phyloP scores from a whole-genome alignment of 2,329 filamentous ascomycete species.

The Cladophialophora bantiana region DNA sequence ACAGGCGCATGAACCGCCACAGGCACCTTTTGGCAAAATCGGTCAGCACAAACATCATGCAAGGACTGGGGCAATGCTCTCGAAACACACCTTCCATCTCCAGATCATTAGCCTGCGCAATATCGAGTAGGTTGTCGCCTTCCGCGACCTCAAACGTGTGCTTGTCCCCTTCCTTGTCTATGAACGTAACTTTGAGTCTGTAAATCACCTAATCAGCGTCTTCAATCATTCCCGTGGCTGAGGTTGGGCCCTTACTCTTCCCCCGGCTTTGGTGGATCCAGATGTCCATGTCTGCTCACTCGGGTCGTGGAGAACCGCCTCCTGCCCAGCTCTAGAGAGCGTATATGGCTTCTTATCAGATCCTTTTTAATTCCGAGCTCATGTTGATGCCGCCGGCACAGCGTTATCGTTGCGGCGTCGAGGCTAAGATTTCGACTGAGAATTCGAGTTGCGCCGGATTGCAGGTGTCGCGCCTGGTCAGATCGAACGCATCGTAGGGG shows the following conservation, averaged over 20 bases:
- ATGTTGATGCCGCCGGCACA: slow-evolving; percentile 35
- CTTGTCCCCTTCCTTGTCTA: slow-evolving; percentile 84
- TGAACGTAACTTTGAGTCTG: slow-evolving; percentile 87
- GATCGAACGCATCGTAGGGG: slow-evolving; percentile 9
- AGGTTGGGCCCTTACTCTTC: slow-evolving; percentile 73
- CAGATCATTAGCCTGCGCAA: slow-evolving; percentile 90
- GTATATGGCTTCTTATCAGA: slow-evolving; percentile 36
- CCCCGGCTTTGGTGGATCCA: slow-evolving; percentile 83
- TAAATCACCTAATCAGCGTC: slow-evolving; percentile 11
- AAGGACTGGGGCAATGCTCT: not conserved
- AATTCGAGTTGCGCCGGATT: slow-evolving; percentile 12
- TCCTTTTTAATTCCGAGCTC: slow-evolving; percentile 34
- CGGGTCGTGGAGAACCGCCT: slow-evolving; percentile 72
- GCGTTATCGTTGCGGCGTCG: slow-evolving; percentile 13
- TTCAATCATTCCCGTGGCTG: not conserved
- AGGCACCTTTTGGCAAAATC: slow-evolving; percentile 67
- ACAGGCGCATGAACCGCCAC: slow-evolving; percentile 91
- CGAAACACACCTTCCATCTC: slow-evolving; percentile 82
- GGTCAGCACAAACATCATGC: slow-evolving; percentile 3
- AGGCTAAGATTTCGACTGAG: slow-evolving; percentile 16
- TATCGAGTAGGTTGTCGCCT: slow-evolving; percentile 93
- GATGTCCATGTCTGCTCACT: slow-evolving; percentile 73
- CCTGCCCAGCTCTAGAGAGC: slow-evolving; percentile 42
- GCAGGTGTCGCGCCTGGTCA: slow-evolving; percentile 4
- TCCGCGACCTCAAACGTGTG: slow-evolving; percentile 80